These are phyloP conservation scores for Dothiorella sarmentorum DNA, from an alignment of 2,329 filamentous ascomycete genomes.

Conservation along the genomic window DNA sequence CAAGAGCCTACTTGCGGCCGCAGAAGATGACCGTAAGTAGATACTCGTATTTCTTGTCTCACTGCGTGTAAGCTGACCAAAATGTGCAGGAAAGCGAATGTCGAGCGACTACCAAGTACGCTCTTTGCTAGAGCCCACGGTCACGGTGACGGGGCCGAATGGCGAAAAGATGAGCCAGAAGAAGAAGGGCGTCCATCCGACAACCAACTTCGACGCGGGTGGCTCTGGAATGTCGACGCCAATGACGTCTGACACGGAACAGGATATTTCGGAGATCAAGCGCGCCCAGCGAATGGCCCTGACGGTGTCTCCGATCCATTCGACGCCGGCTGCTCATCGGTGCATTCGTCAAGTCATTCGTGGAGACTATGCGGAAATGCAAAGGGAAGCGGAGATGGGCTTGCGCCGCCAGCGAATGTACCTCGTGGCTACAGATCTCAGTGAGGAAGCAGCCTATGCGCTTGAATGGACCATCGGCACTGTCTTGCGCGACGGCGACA, in stretches of 20 bases:
- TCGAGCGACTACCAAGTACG: constrained; percentile 57
- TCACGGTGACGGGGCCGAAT: constrained; percentile 61
- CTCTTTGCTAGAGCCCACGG: constrained; percentile 65
- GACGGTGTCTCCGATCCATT: constrained; percentile 74
- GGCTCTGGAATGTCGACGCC: constrained; percentile 58
- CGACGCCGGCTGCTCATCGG: constrained; percentile 71
- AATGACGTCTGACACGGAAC: constrained; percentile 81
- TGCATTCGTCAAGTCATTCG: constrained; percentile 87
- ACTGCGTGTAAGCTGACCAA: constrained; percentile 18
- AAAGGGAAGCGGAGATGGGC: constrained; percentile 74
- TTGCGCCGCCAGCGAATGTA: constrained; percentile 81
- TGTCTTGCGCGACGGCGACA: constrained; percentile 89
- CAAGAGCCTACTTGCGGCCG: constrained; percentile 66
- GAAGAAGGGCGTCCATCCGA: constrained; percentile 68
- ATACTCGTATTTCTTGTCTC: constrained; percentile 19
- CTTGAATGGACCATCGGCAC: constrained; percentile 98
- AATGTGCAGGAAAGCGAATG: constrained; percentile 44
- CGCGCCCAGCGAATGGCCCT: constrained; percentile 81
- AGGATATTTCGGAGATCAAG: constrained; percentile 78
- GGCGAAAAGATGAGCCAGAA: constrained; percentile 54
- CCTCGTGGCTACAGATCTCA: constrained; percentile 91
- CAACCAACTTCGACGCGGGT: constrained; percentile 76
- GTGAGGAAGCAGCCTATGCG: constrained; percentile 89
- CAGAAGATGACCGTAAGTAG: constrained; percentile 71
- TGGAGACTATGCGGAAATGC: constrained; percentile 75